phyloP scores from a whole-genome alignment of 495 filamentous ascomycete genomes.

The Baudoinia panamericana region DNA sequence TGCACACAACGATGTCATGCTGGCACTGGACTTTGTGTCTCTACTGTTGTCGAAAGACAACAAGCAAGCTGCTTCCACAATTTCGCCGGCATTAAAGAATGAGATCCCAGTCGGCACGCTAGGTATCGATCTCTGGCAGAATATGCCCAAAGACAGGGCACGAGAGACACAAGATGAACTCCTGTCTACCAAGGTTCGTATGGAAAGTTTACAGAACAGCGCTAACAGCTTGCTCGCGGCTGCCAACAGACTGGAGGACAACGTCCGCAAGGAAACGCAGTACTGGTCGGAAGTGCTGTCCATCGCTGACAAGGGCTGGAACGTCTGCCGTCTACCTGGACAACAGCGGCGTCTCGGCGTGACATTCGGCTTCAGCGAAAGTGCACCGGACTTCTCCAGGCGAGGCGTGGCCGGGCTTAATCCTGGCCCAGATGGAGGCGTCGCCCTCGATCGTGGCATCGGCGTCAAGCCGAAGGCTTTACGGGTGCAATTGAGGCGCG shows the following conservation, averaged over 20 bases:
- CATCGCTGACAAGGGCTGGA: constrained; percentile 74
- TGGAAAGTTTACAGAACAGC: constrained; percentile 59
- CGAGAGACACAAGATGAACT: constrained; percentile 42
- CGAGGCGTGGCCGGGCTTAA: constrained; percentile 66
- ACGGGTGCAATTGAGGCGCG: constrained; percentile 43
- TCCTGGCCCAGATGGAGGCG: constrained; percentile 57
- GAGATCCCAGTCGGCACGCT: constrained; percentile 60
- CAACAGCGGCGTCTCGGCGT: constrained; percentile 64
- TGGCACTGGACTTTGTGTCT: constrained; percentile 71
- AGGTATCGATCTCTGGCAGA: constrained; percentile 52
- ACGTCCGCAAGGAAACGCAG: constrained; percentile 61
- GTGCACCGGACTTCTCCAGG: constrained; percentile 58
- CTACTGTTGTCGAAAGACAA: constrained; percentile 67
- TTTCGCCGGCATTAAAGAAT: constrained; percentile 56
- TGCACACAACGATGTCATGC: constrained; percentile 52
- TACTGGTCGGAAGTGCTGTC: constrained; percentile 82
- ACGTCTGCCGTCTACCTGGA: constrained; percentile 53
- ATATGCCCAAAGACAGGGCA: constrained; percentile 31
- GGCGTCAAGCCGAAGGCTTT: constrained; percentile 46
- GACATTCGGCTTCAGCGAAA: constrained; percentile 76
- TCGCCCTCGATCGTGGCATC: constrained; percentile 59
- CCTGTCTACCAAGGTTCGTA: constrained; percentile 63
- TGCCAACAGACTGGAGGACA: constrained; percentile 56
- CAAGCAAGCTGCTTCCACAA: constrained; percentile 49
- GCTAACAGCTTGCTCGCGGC: constrained; percentile 62